Evolutionary conservation across 371 early-diverging fungal species (phyloP).

Genomic region (Circinella minor): DNA sequence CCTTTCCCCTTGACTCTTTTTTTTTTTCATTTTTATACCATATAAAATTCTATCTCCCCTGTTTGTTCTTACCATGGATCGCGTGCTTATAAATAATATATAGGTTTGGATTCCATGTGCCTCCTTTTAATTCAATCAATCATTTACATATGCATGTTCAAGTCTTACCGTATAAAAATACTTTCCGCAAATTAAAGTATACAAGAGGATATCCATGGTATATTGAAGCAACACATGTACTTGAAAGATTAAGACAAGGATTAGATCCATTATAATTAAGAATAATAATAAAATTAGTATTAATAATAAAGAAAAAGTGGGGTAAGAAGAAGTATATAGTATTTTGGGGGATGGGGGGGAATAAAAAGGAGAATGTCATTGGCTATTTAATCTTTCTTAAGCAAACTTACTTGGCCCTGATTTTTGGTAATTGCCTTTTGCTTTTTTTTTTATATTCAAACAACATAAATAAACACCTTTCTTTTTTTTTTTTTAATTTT

Average conservation of each 20-base stretch:
- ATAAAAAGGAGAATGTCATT: background rate
- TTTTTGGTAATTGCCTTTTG: background rate
- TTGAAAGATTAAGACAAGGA: constrained; percentile 15
- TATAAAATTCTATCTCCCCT: background rate
- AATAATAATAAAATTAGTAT: background rate
- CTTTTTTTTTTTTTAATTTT: background rate
- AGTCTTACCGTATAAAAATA: constrained; percentile 54
- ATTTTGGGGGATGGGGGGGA: background rate
- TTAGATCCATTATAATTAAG: background rate
- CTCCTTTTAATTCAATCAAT: constrained; percentile 64
- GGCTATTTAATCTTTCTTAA: background rate
- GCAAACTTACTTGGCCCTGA: background rate
- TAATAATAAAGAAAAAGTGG: background rate
- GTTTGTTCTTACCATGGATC: background rate
- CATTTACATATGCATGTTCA: constrained; percentile 69
- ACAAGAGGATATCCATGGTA: constrained; percentile 35
- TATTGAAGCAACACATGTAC: constrained; percentile 25
- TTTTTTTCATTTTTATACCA: too few relatives aligned
- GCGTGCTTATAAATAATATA: background rate
- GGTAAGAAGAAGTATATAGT: background rate
- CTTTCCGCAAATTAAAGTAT: constrained; percentile 31
- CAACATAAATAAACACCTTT: background rate
- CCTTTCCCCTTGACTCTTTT: too few relatives aligned
- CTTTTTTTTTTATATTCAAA: background rate
- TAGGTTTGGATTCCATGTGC: constrained; percentile 71